Evolutionary conservation across 768 basidiomycete species (phyloP).

Genomic region (Peribolospora kevripleyi): DNA sequence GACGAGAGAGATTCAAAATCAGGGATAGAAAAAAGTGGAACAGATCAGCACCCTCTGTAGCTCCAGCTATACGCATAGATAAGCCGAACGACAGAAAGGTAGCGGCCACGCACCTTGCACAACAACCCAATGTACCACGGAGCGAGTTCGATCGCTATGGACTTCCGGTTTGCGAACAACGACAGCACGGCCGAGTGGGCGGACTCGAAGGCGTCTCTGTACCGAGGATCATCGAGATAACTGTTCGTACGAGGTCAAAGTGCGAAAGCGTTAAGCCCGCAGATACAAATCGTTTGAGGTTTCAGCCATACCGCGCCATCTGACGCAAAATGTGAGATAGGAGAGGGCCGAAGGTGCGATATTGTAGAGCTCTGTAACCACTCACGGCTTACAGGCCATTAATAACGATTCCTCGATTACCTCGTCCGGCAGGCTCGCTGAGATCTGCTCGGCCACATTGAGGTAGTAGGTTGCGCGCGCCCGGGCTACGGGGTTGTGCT

Average conservation of each 20-base stretch:
- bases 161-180: constrained; percentile 35
- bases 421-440: constrained; percentile 33
- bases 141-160: constrained; percentile 32
- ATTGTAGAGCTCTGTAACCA: not conserved
- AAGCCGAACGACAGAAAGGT: not conserved
- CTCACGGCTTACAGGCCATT: constrained; percentile 42
- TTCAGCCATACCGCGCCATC: constrained; percentile 1
- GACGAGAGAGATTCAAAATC: constrained; percentile 31
- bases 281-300: not conserved
- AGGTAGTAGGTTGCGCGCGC: constrained; percentile 38
- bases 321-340: not conserved
- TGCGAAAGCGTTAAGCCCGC: not conserved
- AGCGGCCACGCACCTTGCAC: constrained; percentile 31
- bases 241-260: constrained; percentile 19
- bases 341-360: not conserved
- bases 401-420: constrained; percentile 35
- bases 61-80: not conserved
- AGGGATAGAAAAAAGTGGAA: not conserved
- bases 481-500: constrained; percentile 12
- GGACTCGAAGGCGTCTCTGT: constrained; percentile 62
- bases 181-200: constrained; percentile 63
- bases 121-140: constrained; percentile 51
- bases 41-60: not conserved
- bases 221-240: constrained; percentile 31
- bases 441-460: constrained; percentile 52